Base-by-base conservation (phyloP, 257 asterid species). In the Echites panduratus region DNA sequence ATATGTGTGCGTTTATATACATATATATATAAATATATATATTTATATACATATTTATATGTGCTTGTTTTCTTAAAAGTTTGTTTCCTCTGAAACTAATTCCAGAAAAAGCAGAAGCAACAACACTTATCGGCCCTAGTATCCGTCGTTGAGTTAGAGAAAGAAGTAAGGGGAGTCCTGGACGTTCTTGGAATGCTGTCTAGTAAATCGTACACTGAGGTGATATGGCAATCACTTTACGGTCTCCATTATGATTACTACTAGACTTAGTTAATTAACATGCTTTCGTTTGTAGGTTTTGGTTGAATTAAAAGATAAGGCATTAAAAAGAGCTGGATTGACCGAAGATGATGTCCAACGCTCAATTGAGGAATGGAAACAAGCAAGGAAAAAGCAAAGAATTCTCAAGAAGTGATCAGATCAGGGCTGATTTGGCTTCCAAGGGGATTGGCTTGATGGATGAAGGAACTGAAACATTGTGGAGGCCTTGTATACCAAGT, bases 361-460 rank as follows among this genome's bases (percentile, higher is more conserved):
- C 22, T 73, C 72, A 3, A 95, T 92, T 12, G 93, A 82, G 73
- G 95, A 91, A 77, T 81, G 98, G 76, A 38, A 63, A 71, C 73
- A 78, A 44, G 95, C 96, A 38, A 83, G 98, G 79, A 80, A 83
- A 66, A 85, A 83, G n/a, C 75, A 85, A 83, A 70, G 93, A 87
- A 54, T 94, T 77, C 16, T 29, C 80, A 0, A 85, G 58, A 72
- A 80, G 97, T 75, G 97, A 95, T 76, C 80, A 85, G 82, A 85
- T 95, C 70, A 85, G 99, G 74, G 79, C 75, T 6, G 88, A 80
- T 58, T 88, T 91, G 70, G 86, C 83, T 19, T 83, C 79, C 12
- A 87, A 80, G 75, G 99, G 99, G 57, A 89, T 91, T 48, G 88
- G 92, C 3, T 70, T 91, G 76, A 89, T 88, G 97, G 99, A 91